Evolutionary conservation across 2,329 filamentous ascomycete genomes (phyloP), one percentile per base, ranked within the genome.

Genomic region (Alternaria rosae): DNA sequence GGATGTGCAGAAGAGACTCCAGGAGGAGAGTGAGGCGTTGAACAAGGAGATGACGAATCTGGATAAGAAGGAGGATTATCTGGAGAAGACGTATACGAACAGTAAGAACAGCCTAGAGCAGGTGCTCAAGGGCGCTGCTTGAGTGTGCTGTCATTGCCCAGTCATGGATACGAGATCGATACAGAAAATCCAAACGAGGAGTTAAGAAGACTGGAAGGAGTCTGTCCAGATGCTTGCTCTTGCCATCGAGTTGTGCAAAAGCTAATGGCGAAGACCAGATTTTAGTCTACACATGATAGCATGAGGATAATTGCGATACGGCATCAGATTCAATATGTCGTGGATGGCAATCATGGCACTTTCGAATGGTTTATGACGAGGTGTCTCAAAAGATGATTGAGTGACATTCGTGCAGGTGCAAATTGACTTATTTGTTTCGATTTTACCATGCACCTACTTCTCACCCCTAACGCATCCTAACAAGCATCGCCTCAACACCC

Each of bases 31-130:
- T 59, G 87, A 90, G 73, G 88, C 90, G 54, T 82, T 94, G 65
- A 91, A 93, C 72, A 85, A 86, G 26, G 94, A 97, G 71, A 88
- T 97, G 64, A 86, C 91, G 42, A 91, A 90, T 67, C 82, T 98
- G 67, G 89, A 92, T 70, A 97, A 98, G 86, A 93, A 92, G 79
- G 84, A 97, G 72, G 88, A 94, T 71, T 98, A 97, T 76, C 85
- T 98, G 45, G 94, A 98, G 83, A 97, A 93, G 60, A 98, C 95
- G 52, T 91, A 93, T 78, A 93, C 96, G 83, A 99, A 98, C 76
- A 97, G 93, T 80, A 89, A 91, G 71, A 89, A 94, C 69, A 93
- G 97, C 76, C 91, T 98, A 70, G 91, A 97, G 78, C 91, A 93
- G 80, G 94, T 98, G 77, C 86, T 98, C 75, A 87, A 87, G 81